Base-by-base conservation (phyloP, 2,329 filamentous ascomycete species). In the Penicillium sp. region DNA sequence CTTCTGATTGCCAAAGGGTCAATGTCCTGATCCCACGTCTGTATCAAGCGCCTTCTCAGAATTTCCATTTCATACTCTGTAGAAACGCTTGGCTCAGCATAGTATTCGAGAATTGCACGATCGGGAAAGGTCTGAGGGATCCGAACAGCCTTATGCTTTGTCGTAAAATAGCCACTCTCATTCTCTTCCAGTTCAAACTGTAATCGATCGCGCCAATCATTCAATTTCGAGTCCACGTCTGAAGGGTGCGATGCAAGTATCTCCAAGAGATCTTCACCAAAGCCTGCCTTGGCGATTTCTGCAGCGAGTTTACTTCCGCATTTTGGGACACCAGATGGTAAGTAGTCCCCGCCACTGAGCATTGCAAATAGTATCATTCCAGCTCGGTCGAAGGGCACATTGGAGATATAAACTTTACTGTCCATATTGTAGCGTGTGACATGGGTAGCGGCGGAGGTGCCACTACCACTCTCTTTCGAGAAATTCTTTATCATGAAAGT, bases 311-410 rank as follows among this genome's bases (percentile, higher is more conserved):
- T 96, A 42, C 91, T 84, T 1, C 94, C 94, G 62, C 92, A 96
- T 3, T 90, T 89, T 0, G 89, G 86, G 13, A 99, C 87, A 0
- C 94, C 94, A 49, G 91, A 89, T 0, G 92, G 90, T 0, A 93
- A 79, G 63, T 99, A 99, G 71, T 99, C 94, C 6, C 94, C 94
- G 6, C 94, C 94, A 61, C 92, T 97, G 83, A 99, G 91, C 55
- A 99, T 77, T 0, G 94, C 94, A 17, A 97, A 88, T 10, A 99
- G 76, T 18, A 97, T 88, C 92, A 99, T 96, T 0, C 91, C 93
- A 56, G 94, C 86, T 17, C 88, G 80, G 64, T 92, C 90, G 39
- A 97, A 76, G 12, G 60, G 58, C 17, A 73, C 64, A 44, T 71
- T 74, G 3, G 64, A 62, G 7, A 55, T 44, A 29, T 59, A 41